Conservation (phyloP, 1,139 yeast species). For the Suhomyces taliae region DNA sequence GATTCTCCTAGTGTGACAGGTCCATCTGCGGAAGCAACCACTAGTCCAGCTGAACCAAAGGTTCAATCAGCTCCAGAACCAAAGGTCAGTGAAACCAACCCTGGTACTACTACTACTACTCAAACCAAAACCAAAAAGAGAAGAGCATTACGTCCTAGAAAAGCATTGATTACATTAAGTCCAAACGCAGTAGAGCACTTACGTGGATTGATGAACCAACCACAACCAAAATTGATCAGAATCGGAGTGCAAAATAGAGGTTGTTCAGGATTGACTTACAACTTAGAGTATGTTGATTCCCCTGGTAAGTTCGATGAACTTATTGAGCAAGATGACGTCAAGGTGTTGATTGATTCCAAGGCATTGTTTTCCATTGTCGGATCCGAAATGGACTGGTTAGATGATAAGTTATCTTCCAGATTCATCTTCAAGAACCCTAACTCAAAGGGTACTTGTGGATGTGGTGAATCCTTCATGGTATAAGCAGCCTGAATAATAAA, state of each 20-base stretch:
- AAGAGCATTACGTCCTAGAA: constrained; percentile 77
- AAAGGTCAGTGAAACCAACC: constrained; percentile 3
- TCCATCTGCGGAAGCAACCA: not conserved
- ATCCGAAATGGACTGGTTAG: constrained; percentile 97
- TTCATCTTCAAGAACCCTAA: constrained; percentile 94
- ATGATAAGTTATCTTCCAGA: constrained; percentile 83
- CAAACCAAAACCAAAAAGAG: constrained; percentile 39
- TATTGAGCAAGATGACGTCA: constrained; percentile 90
- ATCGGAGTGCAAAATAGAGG: constrained; percentile 96
- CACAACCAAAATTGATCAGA: constrained; percentile 84
- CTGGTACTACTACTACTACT: constrained; percentile 5
- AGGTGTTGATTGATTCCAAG: constrained; percentile 89
- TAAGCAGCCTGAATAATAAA: constrained; percentile 22
- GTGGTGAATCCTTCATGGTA: constrained; percentile 98
- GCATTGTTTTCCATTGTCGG: constrained; percentile 95
- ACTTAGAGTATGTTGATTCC: constrained; percentile 81
- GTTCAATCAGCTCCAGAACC: constrained; percentile 3
- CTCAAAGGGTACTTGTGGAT: constrained; percentile 96
- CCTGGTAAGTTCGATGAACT: constrained; percentile 95
- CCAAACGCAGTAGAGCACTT: constrained; percentile 75
- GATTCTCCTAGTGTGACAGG: not conserved
- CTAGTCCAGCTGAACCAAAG: constrained; percentile 5
- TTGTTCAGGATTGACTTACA: constrained; percentile 91
- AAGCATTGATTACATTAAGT: constrained; percentile 81
- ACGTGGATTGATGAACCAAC: constrained; percentile 65